Base-by-base conservation (phyloP, 1,284 basidiomycete genomes). In the Cryptococcus sp. region DNA sequence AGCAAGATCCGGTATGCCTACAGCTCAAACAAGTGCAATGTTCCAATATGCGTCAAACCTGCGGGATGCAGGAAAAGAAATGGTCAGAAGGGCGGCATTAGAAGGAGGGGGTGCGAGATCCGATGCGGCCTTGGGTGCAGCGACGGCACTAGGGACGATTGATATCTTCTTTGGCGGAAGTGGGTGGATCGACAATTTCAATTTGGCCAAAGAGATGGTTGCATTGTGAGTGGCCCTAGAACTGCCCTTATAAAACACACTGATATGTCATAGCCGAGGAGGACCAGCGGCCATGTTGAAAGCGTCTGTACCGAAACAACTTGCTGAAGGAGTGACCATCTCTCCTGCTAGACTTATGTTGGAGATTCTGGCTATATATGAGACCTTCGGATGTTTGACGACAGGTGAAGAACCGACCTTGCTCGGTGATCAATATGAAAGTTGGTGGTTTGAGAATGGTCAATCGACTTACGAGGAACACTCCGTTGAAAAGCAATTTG, bases 401-500 rank as follows among this genome's bases (percentile, higher is more conserved):
- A 76, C 68, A 31, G 77, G 78, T 32, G 68, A 78, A 55, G 78
- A 76, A 57, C 79, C 79, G 10, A 67, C 72, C 10, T 63, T 81
- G 38, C 71, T 80, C 53, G 71, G 72, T 48, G 73, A 70, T 55
- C 66, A 72, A 53, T 67, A 70, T 48, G 70, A 73, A 46, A 72
- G 62, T 46, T 82, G 79, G 79, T 80, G 79, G 79, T 61, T 70
- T 37, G 67, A 71, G 32, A 62, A 57, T 32, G 68, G 71, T 51
- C 52, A 68, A 66, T 66, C 68, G 60, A 67, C 73, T 57, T 70
- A 77, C 70, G 71, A 76, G 66, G 61, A 71, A 60, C 63, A 78
- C 73, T 72, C 77, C 56, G 77, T 80, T 33, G 81, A 83, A 66
- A 79, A 76, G 63, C 77, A 79, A 55, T 80, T 81, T 64, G 81